A percentile compares a stretch with the other conserved stretches of the same genome.
Evolutionary conservation across 495 filamentous ascomycete genomes (phyloP).

Genomic region (Penicillium egyptiacum): DNA sequence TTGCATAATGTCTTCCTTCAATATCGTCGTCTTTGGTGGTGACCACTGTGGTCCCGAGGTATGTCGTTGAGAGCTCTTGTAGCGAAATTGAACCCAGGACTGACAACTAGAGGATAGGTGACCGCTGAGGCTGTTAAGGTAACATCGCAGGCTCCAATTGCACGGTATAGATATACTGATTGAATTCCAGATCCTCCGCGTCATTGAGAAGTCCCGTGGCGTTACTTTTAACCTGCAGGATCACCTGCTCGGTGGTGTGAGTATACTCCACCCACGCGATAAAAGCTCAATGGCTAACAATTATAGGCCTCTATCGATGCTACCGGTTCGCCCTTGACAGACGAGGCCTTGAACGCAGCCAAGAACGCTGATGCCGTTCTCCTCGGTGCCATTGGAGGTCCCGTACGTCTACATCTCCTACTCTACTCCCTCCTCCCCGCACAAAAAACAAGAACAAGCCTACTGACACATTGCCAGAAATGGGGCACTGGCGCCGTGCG

Average conservation of each 20-base stretch:
- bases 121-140: slow-evolving; percentile 85
- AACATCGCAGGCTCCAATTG: not conserved
- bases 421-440: not conserved
- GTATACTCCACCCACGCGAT: slow-evolving; percentile 32
- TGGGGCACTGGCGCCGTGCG: slow-evolving; percentile 90
- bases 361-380: slow-evolving; percentile 90
- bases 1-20: slow-evolving; percentile 48
- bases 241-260: slow-evolving; percentile 89
- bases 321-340: slow-evolving; percentile 74
- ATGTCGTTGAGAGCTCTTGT: slow-evolving; percentile 22
- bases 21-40: slow-evolving; percentile 73
- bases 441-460: slow-evolving; percentile 6
- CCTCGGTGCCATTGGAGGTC: slow-evolving; percentile 92
- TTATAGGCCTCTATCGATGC: slow-evolving; percentile 77
- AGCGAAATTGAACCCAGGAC: slow-evolving; percentile 8
- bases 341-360: slow-evolving; percentile 79
- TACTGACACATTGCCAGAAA: slow-evolving; percentile 54
- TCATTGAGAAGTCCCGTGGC: slow-evolving; percentile 66
- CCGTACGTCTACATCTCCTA: slow-evolving; percentile 50
- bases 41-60: slow-evolving; percentile 98
- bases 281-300: slow-evolving; percentile 7
- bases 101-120: slow-evolving; percentile 36
- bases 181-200: slow-evolving; percentile 55
- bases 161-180: slow-evolving; percentile 6
- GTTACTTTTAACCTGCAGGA: slow-evolving; percentile 87